Evolutionary conservation across 768 basidiomycete species (phyloP).

Genomic region (Phanerodontia chrysosporium): DNA sequence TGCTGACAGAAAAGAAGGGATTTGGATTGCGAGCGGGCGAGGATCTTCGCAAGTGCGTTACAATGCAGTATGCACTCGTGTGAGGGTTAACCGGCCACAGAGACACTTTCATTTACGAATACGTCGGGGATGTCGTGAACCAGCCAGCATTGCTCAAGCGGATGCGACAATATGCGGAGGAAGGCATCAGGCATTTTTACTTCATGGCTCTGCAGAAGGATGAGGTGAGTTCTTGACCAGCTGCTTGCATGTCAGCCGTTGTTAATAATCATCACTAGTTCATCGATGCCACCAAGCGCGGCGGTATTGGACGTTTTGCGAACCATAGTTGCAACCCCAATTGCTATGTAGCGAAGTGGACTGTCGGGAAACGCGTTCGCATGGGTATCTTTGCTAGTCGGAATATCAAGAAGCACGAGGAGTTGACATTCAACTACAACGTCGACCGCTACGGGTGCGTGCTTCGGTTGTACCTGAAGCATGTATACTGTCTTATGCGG

Average conservation of each 20-base stretch:
- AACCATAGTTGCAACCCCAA: constrained; percentile 99
- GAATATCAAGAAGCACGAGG: constrained; percentile 70
- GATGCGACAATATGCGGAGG: constrained; percentile 89
- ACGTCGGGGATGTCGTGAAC: constrained; percentile 93
- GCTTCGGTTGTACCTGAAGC: neutral
- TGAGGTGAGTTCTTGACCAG: constrained; percentile 53
- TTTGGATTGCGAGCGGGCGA: constrained; percentile 81
- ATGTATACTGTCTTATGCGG: neutral
- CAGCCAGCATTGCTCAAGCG: constrained; percentile 85
- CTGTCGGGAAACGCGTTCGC: constrained; percentile 79
- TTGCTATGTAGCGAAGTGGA: constrained; percentile 98
- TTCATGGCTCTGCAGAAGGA: constrained; percentile 99
- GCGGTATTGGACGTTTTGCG: constrained; percentile 94
- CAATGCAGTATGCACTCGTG: neutral
- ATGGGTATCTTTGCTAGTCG: constrained; percentile 99
- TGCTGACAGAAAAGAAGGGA: constrained; percentile 93
- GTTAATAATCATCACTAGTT: too few relatives aligned
- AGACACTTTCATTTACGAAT: constrained; percentile 93
- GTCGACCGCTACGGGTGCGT: constrained; percentile 97
- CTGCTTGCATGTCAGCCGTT: too few relatives aligned
- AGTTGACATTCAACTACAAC: constrained; percentile 98
- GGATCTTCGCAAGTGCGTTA: constrained; percentile 59
- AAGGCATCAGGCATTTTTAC: constrained; percentile 95
- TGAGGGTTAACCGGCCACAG: too few relatives aligned
- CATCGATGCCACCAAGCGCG: constrained; percentile 96